phyloP scores from a whole-genome alignment of 208 protist genomes.

The Balamuthia mandrillaris region DNA sequence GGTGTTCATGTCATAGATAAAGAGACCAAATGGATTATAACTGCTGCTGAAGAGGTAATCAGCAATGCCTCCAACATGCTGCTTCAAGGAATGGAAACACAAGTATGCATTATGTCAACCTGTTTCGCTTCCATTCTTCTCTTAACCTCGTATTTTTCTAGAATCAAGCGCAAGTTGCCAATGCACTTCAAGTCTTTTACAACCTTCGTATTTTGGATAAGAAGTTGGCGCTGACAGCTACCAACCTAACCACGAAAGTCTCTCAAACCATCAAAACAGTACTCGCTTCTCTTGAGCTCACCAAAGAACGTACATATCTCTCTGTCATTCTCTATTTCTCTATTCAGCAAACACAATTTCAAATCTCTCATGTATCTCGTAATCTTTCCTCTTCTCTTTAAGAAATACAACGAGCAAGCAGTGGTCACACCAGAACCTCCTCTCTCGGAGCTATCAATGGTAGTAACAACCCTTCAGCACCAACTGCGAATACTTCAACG shows the following conservation, averaged over 20 bases:
- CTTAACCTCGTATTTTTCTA: not conserved
- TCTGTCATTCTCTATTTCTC: not conserved
- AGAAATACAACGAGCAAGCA: no score
- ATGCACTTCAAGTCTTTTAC: slow-evolving; percentile 51
- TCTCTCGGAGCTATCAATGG: no score
- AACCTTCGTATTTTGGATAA: slow-evolving; percentile 40
- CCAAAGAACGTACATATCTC: not conserved
- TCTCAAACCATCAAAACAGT: slow-evolving; percentile 26
- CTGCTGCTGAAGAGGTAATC: slow-evolving; percentile 46
- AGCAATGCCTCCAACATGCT: slow-evolving; percentile 40
- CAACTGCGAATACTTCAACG: not conserved
- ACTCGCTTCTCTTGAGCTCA: not conserved
- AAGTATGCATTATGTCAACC: not conserved
- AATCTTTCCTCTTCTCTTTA: no score
- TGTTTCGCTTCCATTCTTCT: not conserved
- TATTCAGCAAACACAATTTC: not conserved
- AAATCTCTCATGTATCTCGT: no score
- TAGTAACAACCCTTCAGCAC: no score
- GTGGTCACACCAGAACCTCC: no score
- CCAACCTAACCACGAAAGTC: not conserved
- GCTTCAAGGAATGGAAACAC: slow-evolving; percentile 53
- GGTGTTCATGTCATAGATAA: slow-evolving; percentile 48
- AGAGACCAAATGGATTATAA: slow-evolving; percentile 49
- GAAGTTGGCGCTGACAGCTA: slow-evolving; percentile 11
- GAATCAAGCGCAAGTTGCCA: slow-evolving; percentile 52